phyloP scores from a whole-genome alignment of 192 early-diverging fungal genomes.

The Coemansia nantahalensis region DNA sequence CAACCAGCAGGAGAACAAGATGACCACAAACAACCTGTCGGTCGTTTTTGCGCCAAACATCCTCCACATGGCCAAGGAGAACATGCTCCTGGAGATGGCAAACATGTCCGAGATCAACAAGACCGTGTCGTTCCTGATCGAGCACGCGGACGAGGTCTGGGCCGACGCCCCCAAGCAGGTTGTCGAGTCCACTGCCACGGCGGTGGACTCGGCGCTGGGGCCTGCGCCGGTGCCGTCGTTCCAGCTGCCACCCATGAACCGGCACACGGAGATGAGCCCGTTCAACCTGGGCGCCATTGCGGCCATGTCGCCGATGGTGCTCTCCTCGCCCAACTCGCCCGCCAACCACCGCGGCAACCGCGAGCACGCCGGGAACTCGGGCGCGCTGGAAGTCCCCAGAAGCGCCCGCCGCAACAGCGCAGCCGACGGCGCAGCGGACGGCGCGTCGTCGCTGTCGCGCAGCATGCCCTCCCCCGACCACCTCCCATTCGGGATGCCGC shows the following conservation, averaged over 20 bases:
- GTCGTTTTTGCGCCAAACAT: slow-evolving; percentile 94
- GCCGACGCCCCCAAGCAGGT: background rate
- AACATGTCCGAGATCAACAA: slow-evolving; percentile 75
- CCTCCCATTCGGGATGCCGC: slow-evolving; percentile 15
- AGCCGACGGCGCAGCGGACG: slow-evolving; percentile 7
- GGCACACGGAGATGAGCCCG: slow-evolving; percentile 10
- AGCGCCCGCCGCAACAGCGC: too few species aligned
- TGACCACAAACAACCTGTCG: slow-evolving; percentile 88
- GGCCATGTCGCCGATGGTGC: slow-evolving; percentile 2
- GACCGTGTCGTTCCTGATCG: slow-evolving; percentile 67
- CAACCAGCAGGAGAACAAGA: slow-evolving; percentile 69
- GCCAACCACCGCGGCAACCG: background rate
- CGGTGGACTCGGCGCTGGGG: background rate
- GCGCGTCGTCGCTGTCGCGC: slow-evolving; percentile 32
- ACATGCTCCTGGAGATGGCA: slow-evolving; percentile 61
- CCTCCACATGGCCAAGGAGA: slow-evolving; percentile 57
- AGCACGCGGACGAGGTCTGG: slow-evolving; percentile 55
- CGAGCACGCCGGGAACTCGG: slow-evolving; percentile 1
- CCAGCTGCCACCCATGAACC: slow-evolving; percentile 15
- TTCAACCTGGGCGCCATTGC: background rate
- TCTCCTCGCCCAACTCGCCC: slow-evolving; percentile 14
- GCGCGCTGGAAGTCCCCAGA: background rate
- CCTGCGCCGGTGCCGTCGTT: background rate
- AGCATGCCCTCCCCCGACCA: slow-evolving; percentile 48
- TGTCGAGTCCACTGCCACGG: background rate